Conservation (phyloP, 495 filamentous ascomycete genomes). For the Massariosphaeria phaeospora region DNA sequence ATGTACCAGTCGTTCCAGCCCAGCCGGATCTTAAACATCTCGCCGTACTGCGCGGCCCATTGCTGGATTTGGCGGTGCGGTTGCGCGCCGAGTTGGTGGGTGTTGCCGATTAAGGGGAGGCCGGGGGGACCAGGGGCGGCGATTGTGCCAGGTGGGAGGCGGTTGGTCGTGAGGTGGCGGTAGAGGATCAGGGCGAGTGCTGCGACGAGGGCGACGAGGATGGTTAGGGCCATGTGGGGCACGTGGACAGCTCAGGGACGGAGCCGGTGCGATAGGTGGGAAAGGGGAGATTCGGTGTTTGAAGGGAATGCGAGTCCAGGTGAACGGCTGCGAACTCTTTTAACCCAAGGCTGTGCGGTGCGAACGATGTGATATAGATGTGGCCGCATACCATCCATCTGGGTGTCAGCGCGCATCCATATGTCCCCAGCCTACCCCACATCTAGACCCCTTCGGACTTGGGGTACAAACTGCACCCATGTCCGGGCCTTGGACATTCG, state of each 20-base stretch:
- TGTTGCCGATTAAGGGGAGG: constrained; percentile 22
- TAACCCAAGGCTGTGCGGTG: too few relatives aligned
- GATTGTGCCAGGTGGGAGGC: constrained; percentile 10
- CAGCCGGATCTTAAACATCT: constrained; percentile 23
- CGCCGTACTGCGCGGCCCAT: constrained; percentile 23
- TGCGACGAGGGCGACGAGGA: constrained; percentile 5
- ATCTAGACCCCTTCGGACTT: too few relatives aligned
- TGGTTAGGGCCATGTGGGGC: constrained; percentile 25
- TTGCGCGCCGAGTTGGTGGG: constrained; percentile 20
- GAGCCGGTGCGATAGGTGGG: neutral
- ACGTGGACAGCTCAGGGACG: neutral
- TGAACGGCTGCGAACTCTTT: too few relatives aligned
- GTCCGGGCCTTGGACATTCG: too few relatives aligned
- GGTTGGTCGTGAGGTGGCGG: neutral
- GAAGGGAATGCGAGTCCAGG: too few relatives aligned
- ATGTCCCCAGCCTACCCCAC: too few relatives aligned
- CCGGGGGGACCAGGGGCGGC: constrained; percentile 19
- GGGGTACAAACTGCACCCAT: too few relatives aligned
- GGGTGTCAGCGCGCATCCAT: too few relatives aligned
- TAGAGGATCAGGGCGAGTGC: constrained; percentile 4
- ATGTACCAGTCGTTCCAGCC: constrained; percentile 33
- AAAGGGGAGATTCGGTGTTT: too few relatives aligned
- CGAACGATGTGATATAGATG: too few relatives aligned
- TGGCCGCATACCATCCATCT: too few relatives aligned
- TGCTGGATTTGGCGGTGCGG: constrained; percentile 21